These are phyloP conservation scores for Dillenia suffruticosa DNA, from an alignment of 164 flowering plant species.

Conservation along the genomic window DNA sequence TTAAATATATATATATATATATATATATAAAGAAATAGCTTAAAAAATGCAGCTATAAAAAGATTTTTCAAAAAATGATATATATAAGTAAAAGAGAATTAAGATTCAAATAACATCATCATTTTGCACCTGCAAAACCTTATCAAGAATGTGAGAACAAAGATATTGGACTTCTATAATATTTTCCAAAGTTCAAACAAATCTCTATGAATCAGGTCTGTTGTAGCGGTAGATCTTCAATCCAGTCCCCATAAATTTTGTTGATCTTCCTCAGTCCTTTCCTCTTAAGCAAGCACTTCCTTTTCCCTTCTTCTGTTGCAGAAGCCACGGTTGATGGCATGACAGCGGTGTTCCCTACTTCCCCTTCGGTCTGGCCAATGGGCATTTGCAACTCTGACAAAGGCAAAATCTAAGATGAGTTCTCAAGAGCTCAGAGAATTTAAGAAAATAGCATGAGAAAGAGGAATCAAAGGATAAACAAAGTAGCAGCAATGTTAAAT, in stretches of 20 bases:
- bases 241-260: conserved; percentile 73
- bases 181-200: no score
- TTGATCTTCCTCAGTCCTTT: conserved; percentile 60
- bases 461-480: no score
- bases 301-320: conserved; percentile 24
- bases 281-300: conserved; percentile 38
- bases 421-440: background rate
- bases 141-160: no score
- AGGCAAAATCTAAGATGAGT: conserved; percentile 5
- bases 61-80: no score
- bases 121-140: no score
- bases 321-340: conserved; percentile 10
- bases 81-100: no score
- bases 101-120: no score
- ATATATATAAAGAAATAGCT: no score
- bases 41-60: no score
- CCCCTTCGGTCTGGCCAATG: conserved; percentile 37
- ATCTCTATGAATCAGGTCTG: conserved; percentile 2
- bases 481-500: no score
- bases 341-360: conserved; percentile 11
- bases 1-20: no score
- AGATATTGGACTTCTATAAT: no score
- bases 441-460: background rate
- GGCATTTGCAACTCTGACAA: conserved; percentile 45
- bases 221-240: conserved; percentile 47